phyloP scores from a whole-genome alignment of 768 basidiomycete species.

The Collybiopsis luxurians region DNA sequence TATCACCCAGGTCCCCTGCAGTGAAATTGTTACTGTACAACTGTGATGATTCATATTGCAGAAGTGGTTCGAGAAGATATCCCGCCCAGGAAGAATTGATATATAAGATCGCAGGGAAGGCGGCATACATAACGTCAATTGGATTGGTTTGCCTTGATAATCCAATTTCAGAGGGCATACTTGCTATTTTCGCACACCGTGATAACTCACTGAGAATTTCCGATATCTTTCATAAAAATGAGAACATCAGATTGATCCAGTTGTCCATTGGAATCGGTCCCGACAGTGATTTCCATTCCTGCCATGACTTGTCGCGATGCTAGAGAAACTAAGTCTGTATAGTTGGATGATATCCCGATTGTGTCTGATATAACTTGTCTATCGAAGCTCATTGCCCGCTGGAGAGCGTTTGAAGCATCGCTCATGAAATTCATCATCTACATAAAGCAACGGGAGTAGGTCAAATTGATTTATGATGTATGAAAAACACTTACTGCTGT shows the following conservation, averaged over 20 bases:
- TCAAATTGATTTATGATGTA: background rate
- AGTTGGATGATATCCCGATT: constrained; percentile 8
- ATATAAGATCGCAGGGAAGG: constrained; percentile 13
- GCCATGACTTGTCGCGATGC: constrained; percentile 13
- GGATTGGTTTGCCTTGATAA: constrained; percentile 13
- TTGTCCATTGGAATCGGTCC: background rate
- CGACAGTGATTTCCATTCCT: constrained; percentile 14
- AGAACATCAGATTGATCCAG: constrained; percentile 12
- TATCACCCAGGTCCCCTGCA: constrained; percentile 16
- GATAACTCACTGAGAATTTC: constrained; percentile 10
- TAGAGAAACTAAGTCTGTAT: constrained; percentile 14
- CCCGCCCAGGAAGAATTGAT: constrained; percentile 11
- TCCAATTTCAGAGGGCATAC: background rate
- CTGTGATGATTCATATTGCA: constrained; percentile 16
- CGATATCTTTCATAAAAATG: constrained; percentile 15
- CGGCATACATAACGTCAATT: constrained; percentile 14
- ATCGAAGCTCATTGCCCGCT: constrained; percentile 10
- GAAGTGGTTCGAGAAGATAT: constrained; percentile 14
- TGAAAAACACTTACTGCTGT: constrained; percentile 1
- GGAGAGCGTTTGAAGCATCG: constrained; percentile 6
- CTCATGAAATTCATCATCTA: constrained; percentile 8
- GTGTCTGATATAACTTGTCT: constrained; percentile 11
- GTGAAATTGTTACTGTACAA: constrained; percentile 13
- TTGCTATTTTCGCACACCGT: background rate
- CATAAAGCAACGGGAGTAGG: background rate